A percentile compares a stretch with the other conserved stretches of the same genome.
Evolutionary conservation across 441 rosid genomes (phyloP).

Genomic region (Pelargonium hybrid): DNA sequence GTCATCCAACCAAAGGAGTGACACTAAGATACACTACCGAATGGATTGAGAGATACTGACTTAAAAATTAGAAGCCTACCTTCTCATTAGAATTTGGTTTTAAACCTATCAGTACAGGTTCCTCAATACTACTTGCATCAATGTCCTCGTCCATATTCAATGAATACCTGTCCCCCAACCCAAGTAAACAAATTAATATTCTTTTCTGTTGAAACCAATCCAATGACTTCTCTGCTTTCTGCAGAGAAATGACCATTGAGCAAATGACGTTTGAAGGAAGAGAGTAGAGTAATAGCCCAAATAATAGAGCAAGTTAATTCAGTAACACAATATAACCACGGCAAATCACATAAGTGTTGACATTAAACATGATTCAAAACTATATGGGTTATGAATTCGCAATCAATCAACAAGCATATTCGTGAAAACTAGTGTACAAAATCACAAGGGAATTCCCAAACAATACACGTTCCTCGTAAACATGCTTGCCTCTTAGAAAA

Average conservation of each 20-base stretch:
- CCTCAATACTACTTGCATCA: conserved; percentile 58
- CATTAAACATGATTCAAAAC: background rate
- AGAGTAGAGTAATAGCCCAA: background rate
- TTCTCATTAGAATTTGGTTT: conserved; percentile 78
- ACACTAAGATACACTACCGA: background rate
- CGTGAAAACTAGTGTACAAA: no score
- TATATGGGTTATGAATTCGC: background rate
- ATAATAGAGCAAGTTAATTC: background rate
- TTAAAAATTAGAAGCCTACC: conserved; percentile 37
- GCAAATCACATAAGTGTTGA: background rate
- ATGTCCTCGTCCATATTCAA: conserved; percentile 75
- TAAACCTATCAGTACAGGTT: conserved; percentile 76
- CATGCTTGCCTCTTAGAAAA: background rate
- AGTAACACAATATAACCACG: background rate
- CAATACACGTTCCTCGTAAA: background rate
- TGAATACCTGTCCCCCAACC: conserved; percentile 49
- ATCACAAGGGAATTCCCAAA: background rate
- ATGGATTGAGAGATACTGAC: conserved; percentile 1
- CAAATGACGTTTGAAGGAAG: background rate
- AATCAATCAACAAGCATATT: background rate
- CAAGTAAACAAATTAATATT: conserved; percentile 13
- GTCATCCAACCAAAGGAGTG: background rate
- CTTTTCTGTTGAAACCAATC: background rate
- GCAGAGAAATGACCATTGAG: background rate
- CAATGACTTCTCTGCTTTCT: background rate